Evolutionary conservation across 2,329 filamentous ascomycete genomes (phyloP).

Genomic region (Amesomyces nigricolor): DNA sequence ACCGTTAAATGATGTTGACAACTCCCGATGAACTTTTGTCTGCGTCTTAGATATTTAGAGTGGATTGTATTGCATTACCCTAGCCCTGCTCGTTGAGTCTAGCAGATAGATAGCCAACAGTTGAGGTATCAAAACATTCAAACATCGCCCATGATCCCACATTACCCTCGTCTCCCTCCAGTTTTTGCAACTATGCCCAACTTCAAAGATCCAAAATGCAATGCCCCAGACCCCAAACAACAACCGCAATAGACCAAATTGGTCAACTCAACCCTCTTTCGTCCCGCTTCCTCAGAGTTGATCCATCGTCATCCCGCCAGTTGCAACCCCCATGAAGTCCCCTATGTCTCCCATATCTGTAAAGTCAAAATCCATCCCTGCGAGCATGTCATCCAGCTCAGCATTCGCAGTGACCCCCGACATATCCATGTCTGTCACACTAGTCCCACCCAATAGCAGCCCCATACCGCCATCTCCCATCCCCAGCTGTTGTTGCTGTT

Average conservation of each 20-base stretch:
- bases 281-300: not conserved
- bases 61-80: not conserved
- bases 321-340: constrained; percentile 19
- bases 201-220: not conserved
- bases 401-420: constrained; percentile 24
- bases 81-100: not conserved
- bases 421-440: constrained; percentile 4
- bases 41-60: not conserved
- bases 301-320: constrained; percentile 16
- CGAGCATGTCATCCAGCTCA: constrained; percentile 38
- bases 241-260: not conserved
- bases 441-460: too few relatives aligned
- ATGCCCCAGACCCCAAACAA: not conserved
- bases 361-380: constrained; percentile 41
- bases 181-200: not conserved
- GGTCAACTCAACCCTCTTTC: not conserved
- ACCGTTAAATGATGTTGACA: too few relatives aligned
- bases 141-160: not conserved
- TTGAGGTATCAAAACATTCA: constrained; percentile 7
- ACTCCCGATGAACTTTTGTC: not conserved
- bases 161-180: not conserved
- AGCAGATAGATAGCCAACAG: not conserved
- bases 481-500: not conserved
- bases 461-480: not conserved
- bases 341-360: constrained; percentile 15